phyloP scores from a whole-genome alignment of 768 basidiomycete genomes.

The Holtermannia corniformis region DNA sequence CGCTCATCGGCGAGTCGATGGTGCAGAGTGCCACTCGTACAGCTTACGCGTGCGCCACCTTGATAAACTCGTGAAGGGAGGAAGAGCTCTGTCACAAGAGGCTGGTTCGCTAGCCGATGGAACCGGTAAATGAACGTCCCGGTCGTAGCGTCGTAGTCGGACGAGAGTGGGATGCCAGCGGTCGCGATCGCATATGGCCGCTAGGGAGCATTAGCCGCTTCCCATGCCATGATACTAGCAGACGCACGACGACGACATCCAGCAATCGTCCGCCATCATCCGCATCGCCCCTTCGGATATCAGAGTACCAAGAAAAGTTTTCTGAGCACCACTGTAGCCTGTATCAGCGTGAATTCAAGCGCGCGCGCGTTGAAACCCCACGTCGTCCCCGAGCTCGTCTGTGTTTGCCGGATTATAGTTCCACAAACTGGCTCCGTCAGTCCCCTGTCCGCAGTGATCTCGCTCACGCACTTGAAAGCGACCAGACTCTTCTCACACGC shows the following conservation, averaged over 20 bases:
- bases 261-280: constrained; percentile 78
- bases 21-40: background rate
- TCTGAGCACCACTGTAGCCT: constrained; percentile 76
- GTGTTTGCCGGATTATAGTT: constrained; percentile 84
- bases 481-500: constrained; percentile 66
- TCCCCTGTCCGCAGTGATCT: background rate
- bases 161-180: constrained; percentile 66
- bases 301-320: constrained; percentile 90
- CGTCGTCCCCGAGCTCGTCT: constrained; percentile 61
- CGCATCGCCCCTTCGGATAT: constrained; percentile 44
- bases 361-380: constrained; percentile 7
- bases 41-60: no score
- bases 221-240: background rate
- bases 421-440: constrained; percentile 59
- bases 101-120: constrained; percentile 6
- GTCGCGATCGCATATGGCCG: constrained; percentile 87
- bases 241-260: constrained; percentile 54
- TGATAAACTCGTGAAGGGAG: constrained; percentile 21
- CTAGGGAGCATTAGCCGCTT: constrained; percentile 16
- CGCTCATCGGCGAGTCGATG: background rate
- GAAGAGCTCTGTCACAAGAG: constrained; percentile 28
- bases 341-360: background rate
- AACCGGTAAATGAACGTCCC: constrained; percentile 21
- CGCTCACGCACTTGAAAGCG: constrained; percentile 67
- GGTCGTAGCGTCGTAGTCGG: constrained; percentile 51